Evolutionary conservation across 2,329 filamentous ascomycete genomes (phyloP), one percentile per base, ranked within the genome.

Genomic region (Cytospora schulzeri): DNA sequence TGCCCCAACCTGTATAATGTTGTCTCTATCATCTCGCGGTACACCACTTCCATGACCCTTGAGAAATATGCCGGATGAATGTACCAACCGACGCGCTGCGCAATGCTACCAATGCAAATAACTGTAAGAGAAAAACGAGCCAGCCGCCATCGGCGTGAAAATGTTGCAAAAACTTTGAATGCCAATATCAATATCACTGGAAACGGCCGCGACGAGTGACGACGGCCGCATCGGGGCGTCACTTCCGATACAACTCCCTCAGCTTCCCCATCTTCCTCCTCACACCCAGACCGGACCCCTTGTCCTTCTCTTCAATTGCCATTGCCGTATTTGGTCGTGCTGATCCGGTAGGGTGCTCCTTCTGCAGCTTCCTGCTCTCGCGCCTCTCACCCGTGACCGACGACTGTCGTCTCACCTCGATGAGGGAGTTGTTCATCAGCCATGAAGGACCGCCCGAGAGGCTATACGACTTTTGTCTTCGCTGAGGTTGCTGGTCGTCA

Each of bases 361-460:
- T 67, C 29, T 66, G 60, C 35, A 67, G 50, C 48, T 67, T 67
- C n/a, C 60, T 55, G 17, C 51, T 53, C 45, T 65, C 63, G 4
- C 66, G 66, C 38, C 62, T 63, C 66, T 67, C 66, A 33, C 66
- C 66, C 11, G 60, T 65, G 63, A 60, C 57, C 31, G 54, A 50
- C 7, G 55, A n/a, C 5, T 62, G 57, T 33, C 66, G 63, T 35
- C 57, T 57, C 28, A 53, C 48, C 17, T 63, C 63, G 14, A 61
- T 29, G 35, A 64, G 60, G 1, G 54, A 26, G 31, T 51, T 57
- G 28, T 26, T 60, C 17, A 62, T 14, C 26, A 64, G 62, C 65
- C 65, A 66, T 5, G 65, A 55, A 11, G 65, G 29, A 8, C 50
- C 57, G 2, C 62, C 58, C 28, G 62, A 45, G 1, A 50, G 22